Percentiles rank a stretch among this genome's conserved stretches.
phyloP scores from a whole-genome alignment of 129 eudicot genomes.

The Lonicera japonica region DNA sequence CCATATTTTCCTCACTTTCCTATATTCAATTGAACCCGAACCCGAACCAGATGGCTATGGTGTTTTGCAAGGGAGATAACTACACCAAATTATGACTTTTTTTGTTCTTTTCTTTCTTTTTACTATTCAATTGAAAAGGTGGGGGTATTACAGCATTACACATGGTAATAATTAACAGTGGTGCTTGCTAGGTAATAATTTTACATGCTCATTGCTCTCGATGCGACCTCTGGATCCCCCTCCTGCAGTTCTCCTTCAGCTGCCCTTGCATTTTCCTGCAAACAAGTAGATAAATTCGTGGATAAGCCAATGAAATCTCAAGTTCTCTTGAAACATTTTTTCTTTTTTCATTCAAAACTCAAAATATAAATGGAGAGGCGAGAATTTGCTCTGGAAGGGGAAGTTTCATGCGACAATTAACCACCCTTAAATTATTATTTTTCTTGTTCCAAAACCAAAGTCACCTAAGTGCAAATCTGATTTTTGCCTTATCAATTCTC shows the following conservation, averaged over 20 bases:
- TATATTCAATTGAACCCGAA: constrained; percentile 25
- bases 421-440: neutral
- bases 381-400: neutral
- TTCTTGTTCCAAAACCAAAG: neutral
- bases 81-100: constrained; percentile 24
- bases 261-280: constrained; percentile 34
- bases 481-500: too few species aligned
- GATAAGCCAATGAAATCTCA: neutral
- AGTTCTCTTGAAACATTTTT: neutral
- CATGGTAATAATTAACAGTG: constrained; percentile 12
- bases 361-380: neutral
- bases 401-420: neutral
- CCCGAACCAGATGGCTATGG: constrained; percentile 18
- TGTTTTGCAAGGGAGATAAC: constrained; percentile 27
- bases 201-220: constrained; percentile 83
- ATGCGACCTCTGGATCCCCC: constrained; percentile 45
- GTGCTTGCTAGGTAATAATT: constrained; percentile 1
- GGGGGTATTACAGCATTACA: constrained; percentile 16
- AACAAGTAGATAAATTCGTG: neutral
- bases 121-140: constrained; percentile 18
- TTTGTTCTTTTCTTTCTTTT: constrained; percentile 5
- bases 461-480: too few species aligned
- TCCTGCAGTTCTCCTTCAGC: constrained; percentile 35
- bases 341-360: neutral
- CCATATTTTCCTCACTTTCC: constrained; percentile 10